Evolutionary conservation across 2,329 filamentous ascomycete species (phyloP), one percentile per base, ranked within the genome.

Genomic region (Bimuria novae-zelandiae): DNA sequence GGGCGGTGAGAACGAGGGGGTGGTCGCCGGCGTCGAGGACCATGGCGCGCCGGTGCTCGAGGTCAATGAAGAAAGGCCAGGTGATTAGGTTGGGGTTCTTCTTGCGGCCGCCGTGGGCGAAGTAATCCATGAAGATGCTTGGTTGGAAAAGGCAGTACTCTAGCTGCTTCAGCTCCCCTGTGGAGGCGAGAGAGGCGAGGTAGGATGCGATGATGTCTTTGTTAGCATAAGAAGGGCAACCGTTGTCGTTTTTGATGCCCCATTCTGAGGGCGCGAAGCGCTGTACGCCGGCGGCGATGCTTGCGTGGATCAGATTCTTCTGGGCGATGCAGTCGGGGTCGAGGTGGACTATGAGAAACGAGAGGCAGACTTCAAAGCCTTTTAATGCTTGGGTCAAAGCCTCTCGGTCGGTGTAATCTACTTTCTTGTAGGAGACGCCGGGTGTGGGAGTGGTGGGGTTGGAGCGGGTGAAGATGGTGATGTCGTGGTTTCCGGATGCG

Each of bases 81-180:
- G 69, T 72, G 27, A 61, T 47, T 3, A 85, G 60, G 27, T 80
- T 70, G 30, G 76, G 79, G 6, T 77, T 64, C 0, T 81, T 16
- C 33, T 17, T 36, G 14, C 33, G 8, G 14, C 33, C 33, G 4
- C 33, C 33, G n/a, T 71, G 77, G 1, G 79, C 80, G 29, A 84
- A 72, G 68, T 85, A 85, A 63, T 86, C 76, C 21, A 80, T 61
- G 61, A 84, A 83, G 1, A 83, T 59, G 0, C 80, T 82, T 0
- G 80, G 80, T 32, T 84, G 81, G 59, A 85, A 84, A 0, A 84
- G 69, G 0, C 72, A 78, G 64, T 85, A 85, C 53, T 85, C 81
- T 5, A 85, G 70, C 14, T 78, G 79, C 45, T 17, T 17, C 16
- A 44, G 27, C 17, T 77, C 75, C 21, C 72, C 69, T 11, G 78